Conservation (phyloP, 2,329 filamentous ascomycete genomes). For the Saccharata proteae region DNA sequence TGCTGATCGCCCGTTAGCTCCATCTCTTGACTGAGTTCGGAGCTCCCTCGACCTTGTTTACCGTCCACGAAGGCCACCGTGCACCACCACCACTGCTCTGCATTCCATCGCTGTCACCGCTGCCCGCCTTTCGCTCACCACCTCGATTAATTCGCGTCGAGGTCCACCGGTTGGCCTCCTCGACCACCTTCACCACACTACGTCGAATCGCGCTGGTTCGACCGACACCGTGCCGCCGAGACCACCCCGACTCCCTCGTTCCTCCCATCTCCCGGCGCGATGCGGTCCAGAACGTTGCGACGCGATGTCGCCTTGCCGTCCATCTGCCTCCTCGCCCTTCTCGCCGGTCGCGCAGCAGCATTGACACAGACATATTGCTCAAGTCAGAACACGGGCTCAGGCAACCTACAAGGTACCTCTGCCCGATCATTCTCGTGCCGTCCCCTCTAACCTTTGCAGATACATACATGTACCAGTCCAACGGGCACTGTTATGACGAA, state of each 20-base stretch:
- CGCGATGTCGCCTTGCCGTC: neutral
- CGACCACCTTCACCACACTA: constrained; percentile 1
- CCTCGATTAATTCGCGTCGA: constrained; percentile 8
- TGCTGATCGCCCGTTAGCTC: constrained; percentile 6
- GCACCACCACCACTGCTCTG: too few species aligned
- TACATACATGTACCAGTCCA: constrained; percentile 43
- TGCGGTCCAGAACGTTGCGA: neutral
- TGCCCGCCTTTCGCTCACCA: too few species aligned
- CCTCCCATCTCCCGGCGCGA: constrained; percentile 4
- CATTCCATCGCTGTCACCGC: too few species aligned
- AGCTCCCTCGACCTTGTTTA: too few species aligned
- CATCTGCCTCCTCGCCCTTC: neutral
- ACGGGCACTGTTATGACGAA: constrained; percentile 52
- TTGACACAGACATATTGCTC: constrained; percentile 32
- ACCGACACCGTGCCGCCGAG: neutral
- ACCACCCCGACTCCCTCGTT: constrained; percentile 1
- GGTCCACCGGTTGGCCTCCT: constrained; percentile 8
- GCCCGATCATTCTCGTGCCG: neutral
- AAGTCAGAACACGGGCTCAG: constrained; percentile 28
- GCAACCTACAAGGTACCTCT: constrained; percentile 19
- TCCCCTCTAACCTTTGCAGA: constrained; percentile 13
- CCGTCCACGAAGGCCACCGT: too few species aligned
- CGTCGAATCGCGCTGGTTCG: constrained; percentile 1
- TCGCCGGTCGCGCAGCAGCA: constrained; percentile 1
- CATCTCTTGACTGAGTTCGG: constrained; percentile 8